Base-by-base conservation (phyloP, 768 basidiomycete genomes). In the Phylloporus sp. region DNA sequence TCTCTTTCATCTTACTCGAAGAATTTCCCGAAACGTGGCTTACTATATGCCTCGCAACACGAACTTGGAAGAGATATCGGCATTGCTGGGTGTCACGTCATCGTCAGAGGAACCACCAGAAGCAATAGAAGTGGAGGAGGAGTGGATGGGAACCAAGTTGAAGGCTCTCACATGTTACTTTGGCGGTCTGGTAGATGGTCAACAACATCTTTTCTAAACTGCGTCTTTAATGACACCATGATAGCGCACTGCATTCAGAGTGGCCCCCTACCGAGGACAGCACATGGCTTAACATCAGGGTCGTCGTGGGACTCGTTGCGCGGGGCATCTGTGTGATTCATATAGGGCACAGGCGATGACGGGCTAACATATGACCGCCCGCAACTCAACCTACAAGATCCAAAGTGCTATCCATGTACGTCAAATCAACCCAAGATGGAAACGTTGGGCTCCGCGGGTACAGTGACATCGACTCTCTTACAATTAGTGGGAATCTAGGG, bases 81-180 rank as follows among this genome's bases (percentile, higher is more conserved):
- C 59, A 0, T 68, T 90, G 38, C 64, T 80, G 18, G 1, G 35
- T 24, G 8, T 18, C 36, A 23, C n/a, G n/a, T 18, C 36, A 20
- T 28, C 38, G 12, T 54, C 18, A 44, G 52, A 32, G 40, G 52
- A 52, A 13, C 41, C 50, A 18, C 46, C 44, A 34, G 91, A 93
- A 68, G 75, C 69, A 68, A 78, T 95, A 10, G 95, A 97, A 69
- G 79, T 97, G 7, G 94, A 98, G 65, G 95, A 98, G 69, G 91
- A 91, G 66, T 97, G 93, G 94, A 95, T 91, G 86, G 87, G 92
- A 3, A 76, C 76, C 10, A 95, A 95, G 73, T 70, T 98, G 39
- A 98, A 97, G 64, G 95, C 95, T 0, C 70, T 98, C 47, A 97
- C 92, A 1, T 94, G 91, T 66, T 95, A 97, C 67, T 97, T 86